Evolutionary conservation across 768 basidiomycete species (phyloP).

Genomic region (Serendipita sp.): DNA sequence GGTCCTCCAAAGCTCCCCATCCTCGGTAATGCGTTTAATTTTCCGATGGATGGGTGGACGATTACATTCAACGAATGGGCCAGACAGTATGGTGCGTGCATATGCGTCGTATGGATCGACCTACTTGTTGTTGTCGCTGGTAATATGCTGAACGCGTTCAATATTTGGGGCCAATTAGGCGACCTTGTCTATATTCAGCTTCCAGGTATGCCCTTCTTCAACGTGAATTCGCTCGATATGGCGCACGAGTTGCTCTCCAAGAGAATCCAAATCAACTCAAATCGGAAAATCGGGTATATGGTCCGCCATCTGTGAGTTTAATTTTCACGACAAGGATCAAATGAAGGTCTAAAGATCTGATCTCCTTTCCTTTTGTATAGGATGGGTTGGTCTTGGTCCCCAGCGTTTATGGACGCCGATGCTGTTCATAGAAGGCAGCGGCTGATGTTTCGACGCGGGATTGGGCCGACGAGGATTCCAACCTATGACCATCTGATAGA

Average conservation of each 20-base stretch:
- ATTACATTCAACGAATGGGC: background rate
- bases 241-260: constrained; percentile 1
- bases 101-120: no score
- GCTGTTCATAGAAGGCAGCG: background rate
- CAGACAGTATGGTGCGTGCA: background rate
- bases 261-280: background rate
- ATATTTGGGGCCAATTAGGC: no score
- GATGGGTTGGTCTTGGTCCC: background rate
- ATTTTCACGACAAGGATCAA: background rate
- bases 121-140: no score
- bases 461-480: background rate
- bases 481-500: background rate
- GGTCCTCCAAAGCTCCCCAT: background rate
- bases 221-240: background rate
- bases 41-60: background rate
- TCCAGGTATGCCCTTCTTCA: background rate
- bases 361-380: background rate
- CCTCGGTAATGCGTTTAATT: background rate
- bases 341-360: background rate
- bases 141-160: background rate
- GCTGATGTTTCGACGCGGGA: background rate
- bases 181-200: background rate
- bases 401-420: background rate
- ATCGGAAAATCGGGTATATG: constrained; percentile 1
- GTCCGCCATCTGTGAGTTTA: background rate